Evolutionary conservation across 192 early-diverging fungal species (phyloP).

Genomic region (Coemansia sp.): DNA sequence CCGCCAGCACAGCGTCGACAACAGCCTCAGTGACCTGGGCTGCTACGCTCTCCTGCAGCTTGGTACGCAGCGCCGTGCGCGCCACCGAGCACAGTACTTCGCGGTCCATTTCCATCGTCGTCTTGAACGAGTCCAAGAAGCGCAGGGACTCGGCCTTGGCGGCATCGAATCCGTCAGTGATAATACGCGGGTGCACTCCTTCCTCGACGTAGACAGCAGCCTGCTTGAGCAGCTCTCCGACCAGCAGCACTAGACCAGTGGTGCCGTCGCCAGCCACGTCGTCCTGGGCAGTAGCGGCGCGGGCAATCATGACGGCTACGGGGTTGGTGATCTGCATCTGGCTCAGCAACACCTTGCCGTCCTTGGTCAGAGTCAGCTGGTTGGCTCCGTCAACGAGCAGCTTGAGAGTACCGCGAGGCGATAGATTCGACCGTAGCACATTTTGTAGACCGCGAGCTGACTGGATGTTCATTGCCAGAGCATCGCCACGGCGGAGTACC

Average conservation of each 20-base stretch:
- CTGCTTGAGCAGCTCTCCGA: constrained; percentile 98
- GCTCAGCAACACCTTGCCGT: constrained; percentile 96
- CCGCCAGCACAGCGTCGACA: constrained; percentile 93
- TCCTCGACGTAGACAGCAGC: constrained; percentile 92
- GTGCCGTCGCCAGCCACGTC: constrained; percentile 99
- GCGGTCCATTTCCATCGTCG: constrained; percentile 79
- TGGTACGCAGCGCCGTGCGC: constrained; percentile 94
- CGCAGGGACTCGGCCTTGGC: constrained; percentile 93
- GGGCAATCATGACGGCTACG: constrained; percentile 98
- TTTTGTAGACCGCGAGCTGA: constrained; percentile 95
- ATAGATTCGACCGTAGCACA: constrained; percentile 94
- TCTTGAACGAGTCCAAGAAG: constrained; percentile 92
- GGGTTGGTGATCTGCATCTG: constrained; percentile 99
- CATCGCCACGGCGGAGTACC: constrained; percentile 97
- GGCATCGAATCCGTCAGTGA: constrained; percentile 96
- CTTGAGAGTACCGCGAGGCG: constrained; percentile 98
- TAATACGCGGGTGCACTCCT: constrained; percentile 93
- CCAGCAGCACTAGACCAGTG: constrained; percentile 94
- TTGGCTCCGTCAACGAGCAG: constrained; percentile 98
- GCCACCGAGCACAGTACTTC: constrained; percentile 88
- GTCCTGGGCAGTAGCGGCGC: constrained; percentile 98
- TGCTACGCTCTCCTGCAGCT: constrained; percentile 89
- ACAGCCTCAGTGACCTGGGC: constrained; percentile 93
- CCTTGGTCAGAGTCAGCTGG: constrained; percentile 96
- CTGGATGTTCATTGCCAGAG: constrained; percentile 93